Evolutionary conservation across 2,329 filamentous ascomycete genomes (phyloP).

Genomic region (Cladobotryum protrusum): DNA sequence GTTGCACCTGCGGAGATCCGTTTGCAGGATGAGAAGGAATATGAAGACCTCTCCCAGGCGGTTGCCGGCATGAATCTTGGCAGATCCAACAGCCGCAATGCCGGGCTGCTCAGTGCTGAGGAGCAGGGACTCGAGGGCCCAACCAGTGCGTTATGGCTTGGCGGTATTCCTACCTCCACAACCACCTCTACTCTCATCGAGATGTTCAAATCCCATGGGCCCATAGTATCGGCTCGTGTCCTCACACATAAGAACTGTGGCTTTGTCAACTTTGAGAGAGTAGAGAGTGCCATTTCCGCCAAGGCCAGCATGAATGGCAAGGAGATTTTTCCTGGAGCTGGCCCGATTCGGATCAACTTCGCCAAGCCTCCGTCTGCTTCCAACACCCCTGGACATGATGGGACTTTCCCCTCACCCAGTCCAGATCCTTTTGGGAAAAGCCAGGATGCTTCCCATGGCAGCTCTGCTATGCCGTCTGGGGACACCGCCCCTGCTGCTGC

Average conservation of each 20-base stretch:
- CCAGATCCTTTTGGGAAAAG: constrained; percentile 71
- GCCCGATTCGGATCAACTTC: constrained; percentile 92
- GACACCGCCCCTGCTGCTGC: constrained; percentile 29
- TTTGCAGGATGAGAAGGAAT: constrained; percentile 68
- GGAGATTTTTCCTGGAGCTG: constrained; percentile 95
- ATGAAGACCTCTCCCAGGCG: constrained; percentile 72
- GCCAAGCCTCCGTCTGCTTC: constrained; percentile 91
- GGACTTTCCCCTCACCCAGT: constrained; percentile 82
- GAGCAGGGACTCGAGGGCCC: constrained; percentile 81
- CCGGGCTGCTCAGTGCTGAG: constrained; percentile 63
- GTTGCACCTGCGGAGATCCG: constrained; percentile 71
- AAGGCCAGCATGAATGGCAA: constrained; percentile 88
- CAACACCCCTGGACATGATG: constrained; percentile 82
- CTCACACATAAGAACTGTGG: constrained; percentile 98
- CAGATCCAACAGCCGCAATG: constrained; percentile 57
- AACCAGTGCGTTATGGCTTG: constrained; percentile 91
- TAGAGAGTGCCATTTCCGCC: constrained; percentile 86
- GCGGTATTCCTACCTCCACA: constrained; percentile 93
- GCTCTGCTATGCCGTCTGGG: constrained; percentile 25
- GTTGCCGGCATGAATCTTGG: constrained; percentile 74
- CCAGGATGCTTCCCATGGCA: constrained; percentile 37
- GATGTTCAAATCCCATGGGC: constrained; percentile 90
- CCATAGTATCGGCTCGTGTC: constrained; percentile 85
- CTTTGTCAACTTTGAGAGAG: constrained; percentile 92
- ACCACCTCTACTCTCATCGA: constrained; percentile 91